Base-by-base conservation (phyloP, 2,329 filamentous ascomycete species). In the Neofusicoccum parvum region DNA sequence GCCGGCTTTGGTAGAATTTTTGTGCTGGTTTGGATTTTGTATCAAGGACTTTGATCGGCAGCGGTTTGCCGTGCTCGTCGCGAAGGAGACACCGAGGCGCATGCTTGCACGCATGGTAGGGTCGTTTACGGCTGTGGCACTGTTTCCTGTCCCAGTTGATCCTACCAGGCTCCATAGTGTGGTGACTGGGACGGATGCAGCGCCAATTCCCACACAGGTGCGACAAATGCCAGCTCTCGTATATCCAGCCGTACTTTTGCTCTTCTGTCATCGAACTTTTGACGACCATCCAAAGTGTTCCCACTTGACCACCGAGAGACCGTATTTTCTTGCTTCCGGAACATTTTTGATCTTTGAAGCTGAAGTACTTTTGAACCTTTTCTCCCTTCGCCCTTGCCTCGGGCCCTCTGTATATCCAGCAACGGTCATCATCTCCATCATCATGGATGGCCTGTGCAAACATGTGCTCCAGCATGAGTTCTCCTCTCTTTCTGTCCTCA, bases 121-220 rank as follows among this genome's bases (percentile, higher is more conserved):
- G 34, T 3, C 27, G 10, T 5, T 1, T 17, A 3, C 23, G 12
- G 15, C n/a, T 36, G 11, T 64, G 50, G 20, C 62, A 64, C 0
- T 1, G 0, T 2, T 20, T 48, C 12, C 62, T 10, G 1, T 32
- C 34, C 17, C 0, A 0, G 6, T 64, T 64, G 12, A 23, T n/a
- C 5, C 2, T 2, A 1, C 12, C 32, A 0, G 50, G 41, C 17
- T 64, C 50, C 9, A 64, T 48, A 3, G 43, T 49, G 32, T 46
- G 51, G 17, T 64, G 62, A 17, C 9, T 3, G 1, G 62, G 41
- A 7, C 58, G 41, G 3, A 45, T 3, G 34, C 62, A 64, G 1
- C 4, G 10, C 14, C n/a, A 32, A 7, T 64, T 54, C 7, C 62
- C 50, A 15, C 62, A 64, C 3, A 64, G 9, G 14, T 64, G 62